These are phyloP conservation scores for Colletotrichum sp. DNA, from an alignment of 2,329 filamentous ascomycete species.

Conservation along the genomic window DNA sequence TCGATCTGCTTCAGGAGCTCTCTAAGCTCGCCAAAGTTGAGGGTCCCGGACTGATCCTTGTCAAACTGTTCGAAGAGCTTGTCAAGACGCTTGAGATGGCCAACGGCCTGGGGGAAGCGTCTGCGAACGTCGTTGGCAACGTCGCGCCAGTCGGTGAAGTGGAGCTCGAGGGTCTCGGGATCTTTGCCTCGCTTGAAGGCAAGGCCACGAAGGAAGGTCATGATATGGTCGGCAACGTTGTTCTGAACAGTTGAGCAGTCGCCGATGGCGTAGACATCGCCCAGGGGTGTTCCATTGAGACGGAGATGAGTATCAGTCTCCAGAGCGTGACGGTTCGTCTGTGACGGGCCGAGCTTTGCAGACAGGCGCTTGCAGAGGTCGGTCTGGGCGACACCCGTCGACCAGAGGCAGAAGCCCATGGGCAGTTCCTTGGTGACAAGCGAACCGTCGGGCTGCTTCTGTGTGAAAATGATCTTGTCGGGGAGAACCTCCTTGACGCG, in stretches of 20 bases:
- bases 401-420: conserved; percentile 97
- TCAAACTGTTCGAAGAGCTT: conserved; percentile 92
- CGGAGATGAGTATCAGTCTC: conserved; percentile 95
- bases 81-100: conserved; percentile 87
- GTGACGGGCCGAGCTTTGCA: conserved; percentile 73
- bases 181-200: conserved; percentile 93
- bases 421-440: conserved; percentile 90
- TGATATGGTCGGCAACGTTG: conserved; percentile 90
- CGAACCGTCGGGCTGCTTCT: conserved; percentile 76
- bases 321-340: conserved; percentile 89
- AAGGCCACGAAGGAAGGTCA: conserved; percentile 85
- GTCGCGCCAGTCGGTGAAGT: conserved; percentile 85
- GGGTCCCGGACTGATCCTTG: conserved; percentile 87
- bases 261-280: conserved; percentile 95
- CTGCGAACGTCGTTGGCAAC: conserved; percentile 85
- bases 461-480: conserved; percentile 88
- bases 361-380: conserved; percentile 79
- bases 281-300: conserved; percentile 84
- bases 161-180: conserved; percentile 84
- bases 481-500: conserved; percentile 86
- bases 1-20: conserved; percentile 93
- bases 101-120: conserved; percentile 88
- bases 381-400: conserved; percentile 90
- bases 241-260: conserved; percentile 98
- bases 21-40: conserved; percentile 91